Evolutionary conservation across 768 basidiomycete species (phyloP), one percentile per base, ranked within the genome.

Genomic region (Imleria badia): DNA sequence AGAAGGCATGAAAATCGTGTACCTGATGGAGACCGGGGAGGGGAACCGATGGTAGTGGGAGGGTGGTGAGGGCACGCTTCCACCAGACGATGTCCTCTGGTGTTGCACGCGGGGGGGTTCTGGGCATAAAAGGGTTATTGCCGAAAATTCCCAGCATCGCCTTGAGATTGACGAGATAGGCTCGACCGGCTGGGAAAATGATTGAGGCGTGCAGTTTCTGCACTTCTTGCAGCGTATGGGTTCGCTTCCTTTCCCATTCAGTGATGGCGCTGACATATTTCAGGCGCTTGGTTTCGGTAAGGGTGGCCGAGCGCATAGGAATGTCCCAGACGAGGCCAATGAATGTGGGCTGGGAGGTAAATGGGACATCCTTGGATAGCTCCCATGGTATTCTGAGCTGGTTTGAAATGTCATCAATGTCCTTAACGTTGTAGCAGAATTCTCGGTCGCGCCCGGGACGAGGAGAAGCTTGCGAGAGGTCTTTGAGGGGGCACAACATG

Each of bases 121-220:
- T 4, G 1, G 66, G 73, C 15, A 55, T 29, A 61, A 73, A 72
- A 15, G 74, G 76, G 55, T 56, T 36, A 10, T 71, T 19, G 40
- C 48, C 17, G 38, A 63, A 74, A 1, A 63, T 46, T 0, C 58
- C 58, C 0, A 80, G 52, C 64, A 79, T 72, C 1, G 30, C 7
- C 50, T 81, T 75, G 26, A 60, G 6, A 14, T 44, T 39, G 0
- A 8, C 12, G 3, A 60, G 34, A 2, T 58, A 51, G 0, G 46
- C 71, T 0, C 71, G 65, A 2, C 70, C 68, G 5, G 4, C 40
- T 4, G 72, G 70, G 9, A 75, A 42, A 0, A 78, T 61, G 0
- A 66, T 40, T 14, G 60, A 63, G 0, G 70, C 51, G 26, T 80
- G 79, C 0, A 59, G 12, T 2, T 48, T 42, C 0, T 60, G 38